These are phyloP conservation scores for Termitomyces heimii DNA, from an alignment of 768 basidiomycete species.

Conservation along the genomic window DNA sequence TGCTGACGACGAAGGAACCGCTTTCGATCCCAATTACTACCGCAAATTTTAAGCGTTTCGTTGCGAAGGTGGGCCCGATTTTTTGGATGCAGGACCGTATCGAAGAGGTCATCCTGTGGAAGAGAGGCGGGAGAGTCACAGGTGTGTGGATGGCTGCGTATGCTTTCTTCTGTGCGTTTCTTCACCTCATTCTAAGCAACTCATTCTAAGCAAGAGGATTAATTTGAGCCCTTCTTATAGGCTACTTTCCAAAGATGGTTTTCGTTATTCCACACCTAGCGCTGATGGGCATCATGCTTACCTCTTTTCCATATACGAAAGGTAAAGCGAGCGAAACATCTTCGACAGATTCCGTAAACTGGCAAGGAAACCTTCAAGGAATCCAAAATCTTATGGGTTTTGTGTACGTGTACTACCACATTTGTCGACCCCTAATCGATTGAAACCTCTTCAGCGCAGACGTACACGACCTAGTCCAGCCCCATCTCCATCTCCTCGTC, in stretches of 20 bases:
- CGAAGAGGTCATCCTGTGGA: conserved; percentile 85
- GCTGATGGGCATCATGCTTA: conserved; percentile 61
- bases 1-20: conserved; percentile 59
- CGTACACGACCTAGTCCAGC: conserved; percentile 44
- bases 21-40: conserved; percentile 75
- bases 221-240: conserved; percentile 28
- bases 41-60: conserved; percentile 76
- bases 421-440: background rate
- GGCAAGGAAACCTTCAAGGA: conserved; percentile 83
- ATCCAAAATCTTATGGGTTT: conserved; percentile 91
- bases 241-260: conserved; percentile 69
- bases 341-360: conserved; percentile 58
- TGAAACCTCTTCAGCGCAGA: conserved; percentile 46
- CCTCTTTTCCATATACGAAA: conserved; percentile 48
- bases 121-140: conserved; percentile 67
- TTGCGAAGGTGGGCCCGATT: conserved; percentile 66
- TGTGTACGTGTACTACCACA: conserved; percentile 41
- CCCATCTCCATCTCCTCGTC: conserved; percentile 44
- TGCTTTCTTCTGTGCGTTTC: conserved; percentile 66
- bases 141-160: conserved; percentile 71
- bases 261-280: conserved; percentile 63
- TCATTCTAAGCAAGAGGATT: background rate
- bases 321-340: conserved; percentile 21
- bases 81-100: conserved; percentile 89
- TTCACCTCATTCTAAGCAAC: background rate